phyloP scores from a whole-genome alignment of 2,329 filamentous ascomycete genomes.

The Sporothrix brasiliensis region DNA sequence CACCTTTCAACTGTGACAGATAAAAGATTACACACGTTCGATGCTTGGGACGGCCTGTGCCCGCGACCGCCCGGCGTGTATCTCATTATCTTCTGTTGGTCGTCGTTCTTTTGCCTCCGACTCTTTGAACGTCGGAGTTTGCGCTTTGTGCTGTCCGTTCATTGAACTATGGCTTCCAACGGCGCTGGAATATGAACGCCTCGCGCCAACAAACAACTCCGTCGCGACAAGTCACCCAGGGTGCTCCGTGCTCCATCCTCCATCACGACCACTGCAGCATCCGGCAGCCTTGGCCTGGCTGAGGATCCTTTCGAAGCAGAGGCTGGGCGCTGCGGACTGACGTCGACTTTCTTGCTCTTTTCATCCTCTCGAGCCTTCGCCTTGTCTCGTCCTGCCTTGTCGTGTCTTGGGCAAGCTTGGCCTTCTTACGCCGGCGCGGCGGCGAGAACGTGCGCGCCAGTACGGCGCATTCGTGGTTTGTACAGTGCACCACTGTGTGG shows the following conservation, averaged over 20 bases:
- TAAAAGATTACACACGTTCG: neutral
- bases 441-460: too few relatives aligned
- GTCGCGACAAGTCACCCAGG: neutral
- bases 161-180: neutral
- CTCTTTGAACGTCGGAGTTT: neutral
- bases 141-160: neutral
- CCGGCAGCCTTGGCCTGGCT: neutral
- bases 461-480: neutral
- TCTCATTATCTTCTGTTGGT: neutral
- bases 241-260: neutral
- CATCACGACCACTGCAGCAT: neutral
- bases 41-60: neutral
- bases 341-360: too few relatives aligned
- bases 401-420: slow-evolving; percentile 18
- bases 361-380: too few relatives aligned
- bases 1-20: neutral
- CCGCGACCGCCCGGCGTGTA: neutral
- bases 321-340: neutral
- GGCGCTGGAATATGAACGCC: neutral
- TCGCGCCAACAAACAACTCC: neutral
- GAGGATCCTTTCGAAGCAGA: neutral
- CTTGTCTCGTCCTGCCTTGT: neutral
- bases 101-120: neutral
- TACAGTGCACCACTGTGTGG: slow-evolving; percentile 28
- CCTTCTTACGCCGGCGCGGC: neutral